Evolutionary conservation across 148 eudicot species (phyloP), one percentile per base, ranked within the genome.

Genomic region (Chenopodium berlandieri): DNA sequence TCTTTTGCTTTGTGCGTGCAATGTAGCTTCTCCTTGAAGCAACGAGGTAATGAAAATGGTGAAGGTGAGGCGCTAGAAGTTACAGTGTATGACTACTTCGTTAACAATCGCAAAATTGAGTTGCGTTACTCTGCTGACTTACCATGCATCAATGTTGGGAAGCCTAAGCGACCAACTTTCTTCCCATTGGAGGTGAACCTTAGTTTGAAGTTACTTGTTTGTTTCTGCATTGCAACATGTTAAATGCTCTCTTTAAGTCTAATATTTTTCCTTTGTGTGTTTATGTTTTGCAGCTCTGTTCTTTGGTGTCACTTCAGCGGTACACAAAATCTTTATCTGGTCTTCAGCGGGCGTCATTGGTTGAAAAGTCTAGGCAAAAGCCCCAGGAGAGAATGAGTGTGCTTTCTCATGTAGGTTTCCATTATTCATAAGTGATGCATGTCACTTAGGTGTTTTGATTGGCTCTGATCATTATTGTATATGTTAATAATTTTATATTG

Each of bases 111-210:
- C 60, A 81, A 91, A 4, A 91, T 94, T 17, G 88, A 89, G 13
- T 76, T 96, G 87, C 90, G 92, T 0, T 92, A 92, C 79, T 96
- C 98, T 62, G 95, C 86, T 76, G 92, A 92, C 48, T 70, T 94
- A n/a, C 99, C 99, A 0, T 96, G 99, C 83, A 92, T 96, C 25
- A 96, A 96, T 82, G 98, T 94, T 54, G 99, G 99, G 52, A 96
- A 91, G 81, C 97, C 98, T 4, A 96, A 96, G 86, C 86, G 90
- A 7, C 97, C 99, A 0, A 93, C 94, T 8, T 93, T 68, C 85
- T 82, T 95, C 71, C 99, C 99, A 1, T 9, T 95, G 20, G 98
- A 95, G 96, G 98, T 95, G 82, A 68, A 66, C 62, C 48, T 25
- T 10, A 5, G 7, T 69, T 65, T 46, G 17, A 40, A 8, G 12